Base-by-base conservation (phyloP, 2,329 filamentous ascomycete genomes). In the Zelopaecilomyces penicillatus region DNA sequence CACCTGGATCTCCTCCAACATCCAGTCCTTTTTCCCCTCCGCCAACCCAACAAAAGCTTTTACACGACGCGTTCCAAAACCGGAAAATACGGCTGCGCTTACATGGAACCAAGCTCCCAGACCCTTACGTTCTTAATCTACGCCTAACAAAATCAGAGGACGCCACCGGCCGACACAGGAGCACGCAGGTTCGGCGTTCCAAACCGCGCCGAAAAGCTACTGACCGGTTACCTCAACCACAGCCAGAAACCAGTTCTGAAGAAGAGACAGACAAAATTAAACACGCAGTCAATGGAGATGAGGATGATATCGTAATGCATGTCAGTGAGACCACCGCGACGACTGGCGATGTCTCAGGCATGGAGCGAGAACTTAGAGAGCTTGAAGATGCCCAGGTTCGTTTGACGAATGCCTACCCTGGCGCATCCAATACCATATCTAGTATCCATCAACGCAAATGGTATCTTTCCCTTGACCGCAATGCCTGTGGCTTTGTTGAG, bases 361-460 rank as follows among this genome's bases (percentile, higher is more conserved):
- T 65, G 51, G 66, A 70, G 42, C 57, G 58, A 32, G 68, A 71
- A 54, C 52, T 69, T 28, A 62, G 61, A 5, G 68, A 75, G 52
- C 56, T 70, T 6, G 67, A 76, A 45, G 73, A 80, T 47, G 69
- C 74, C 34, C 62, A 74, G 29, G 73, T 83, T 27, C 73, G 78
- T 6, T 58, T 58, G 2, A 77, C 73, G 5, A 87, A 87, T 53
- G 80, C 82, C 4, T 87, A 87, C 54, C 64, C 74, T 0, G 82
- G 83, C 5, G 79, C 83, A 0, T 68, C 55, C 1, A 87, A 87
- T 54, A 75, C 70, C 3, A 80, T 87, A 35, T 78, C 75, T 5
- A 85, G 81, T 33, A 66, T 86, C 4, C 75, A 86, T 53, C 82
- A 86, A 58, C 71, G 82, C 5, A 68, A 70, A 36, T 87, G 82